phyloP scores from a whole-genome alignment of 2,329 filamentous ascomycete genomes.

The Orbilia quercus region DNA sequence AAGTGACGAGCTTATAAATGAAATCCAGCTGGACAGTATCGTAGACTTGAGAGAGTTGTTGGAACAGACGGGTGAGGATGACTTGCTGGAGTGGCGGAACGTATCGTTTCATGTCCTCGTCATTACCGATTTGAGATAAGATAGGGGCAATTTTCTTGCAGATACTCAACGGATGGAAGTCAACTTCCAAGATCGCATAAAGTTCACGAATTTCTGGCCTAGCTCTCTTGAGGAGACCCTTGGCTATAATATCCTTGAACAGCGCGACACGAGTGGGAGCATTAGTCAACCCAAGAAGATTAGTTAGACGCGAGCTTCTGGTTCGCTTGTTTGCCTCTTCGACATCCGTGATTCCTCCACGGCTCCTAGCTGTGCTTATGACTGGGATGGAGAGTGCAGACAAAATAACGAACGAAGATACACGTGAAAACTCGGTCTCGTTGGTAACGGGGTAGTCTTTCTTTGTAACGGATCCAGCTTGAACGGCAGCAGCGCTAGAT shows the following conservation, averaged over 20 bases:
- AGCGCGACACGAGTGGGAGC: conserved; percentile 88
- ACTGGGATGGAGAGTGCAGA: conserved; percentile 98
- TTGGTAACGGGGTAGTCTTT: conserved; percentile 90
- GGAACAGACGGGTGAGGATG: conserved; percentile 96
- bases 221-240: conserved; percentile 90
- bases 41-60: conserved; percentile 98
- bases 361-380: conserved; percentile 96
- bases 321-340: conserved; percentile 92
- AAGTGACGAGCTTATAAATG: conserved; percentile 90
- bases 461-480: conserved; percentile 87
- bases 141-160: conserved; percentile 99
- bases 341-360: conserved; percentile 94
- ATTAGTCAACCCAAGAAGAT: conserved; percentile 90
- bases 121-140: conserved; percentile 88
- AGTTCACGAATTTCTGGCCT: conserved; percentile 94
- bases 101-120: conserved; percentile 97
- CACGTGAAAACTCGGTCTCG: conserved; percentile 90
- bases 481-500: conserved; percentile 84
- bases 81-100: conserved; percentile 96
- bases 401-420: conserved; percentile 92
- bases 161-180: conserved; percentile 98
- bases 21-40: conserved; percentile 96
- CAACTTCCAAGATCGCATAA: conserved; percentile 98
- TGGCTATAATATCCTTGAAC: conserved; percentile 95
- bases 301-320: conserved; percentile 97